Percentiles rank a stretch among this genome's conserved stretches.
phyloP scores from a whole-genome alignment of 257 asterid genomes.

The Penstemon eatonii region DNA sequence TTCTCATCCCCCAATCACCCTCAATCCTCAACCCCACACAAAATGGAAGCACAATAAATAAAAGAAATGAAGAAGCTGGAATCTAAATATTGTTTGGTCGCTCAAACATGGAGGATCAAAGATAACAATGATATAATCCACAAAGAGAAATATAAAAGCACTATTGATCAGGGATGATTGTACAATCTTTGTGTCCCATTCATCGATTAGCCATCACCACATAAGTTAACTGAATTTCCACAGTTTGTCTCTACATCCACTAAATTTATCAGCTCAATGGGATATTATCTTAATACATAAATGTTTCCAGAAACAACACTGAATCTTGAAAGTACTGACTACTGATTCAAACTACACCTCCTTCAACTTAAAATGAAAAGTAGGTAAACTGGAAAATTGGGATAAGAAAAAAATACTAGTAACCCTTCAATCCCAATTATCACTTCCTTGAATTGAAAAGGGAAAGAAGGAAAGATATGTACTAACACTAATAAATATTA shows the following conservation, averaged over 20 bases:
- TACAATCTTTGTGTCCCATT: slow-evolving; percentile 4
- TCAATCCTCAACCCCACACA: background rate
- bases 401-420: background rate
- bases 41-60: background rate
- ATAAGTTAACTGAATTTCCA: slow-evolving; percentile 4
- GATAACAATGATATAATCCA: background rate
- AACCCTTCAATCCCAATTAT: background rate
- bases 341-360: background rate
- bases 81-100: background rate
- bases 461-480: slow-evolving; percentile 3
- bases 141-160: background rate
- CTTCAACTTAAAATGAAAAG: background rate
- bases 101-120: background rate
- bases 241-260: slow-evolving; percentile 16
- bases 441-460: slow-evolving; percentile 1
- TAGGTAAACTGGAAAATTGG: background rate
- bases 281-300: background rate
- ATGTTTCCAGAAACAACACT: slow-evolving; percentile 5
- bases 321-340: background rate
- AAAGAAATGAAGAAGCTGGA: slow-evolving; percentile 8
- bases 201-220: background rate
- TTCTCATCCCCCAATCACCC: slow-evolving; percentile 3
- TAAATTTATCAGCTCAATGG: background rate
- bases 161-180: background rate
- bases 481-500: background rate